Conservation (phyloP, 257 asterid species). For the Paulownia fortunei region DNA sequence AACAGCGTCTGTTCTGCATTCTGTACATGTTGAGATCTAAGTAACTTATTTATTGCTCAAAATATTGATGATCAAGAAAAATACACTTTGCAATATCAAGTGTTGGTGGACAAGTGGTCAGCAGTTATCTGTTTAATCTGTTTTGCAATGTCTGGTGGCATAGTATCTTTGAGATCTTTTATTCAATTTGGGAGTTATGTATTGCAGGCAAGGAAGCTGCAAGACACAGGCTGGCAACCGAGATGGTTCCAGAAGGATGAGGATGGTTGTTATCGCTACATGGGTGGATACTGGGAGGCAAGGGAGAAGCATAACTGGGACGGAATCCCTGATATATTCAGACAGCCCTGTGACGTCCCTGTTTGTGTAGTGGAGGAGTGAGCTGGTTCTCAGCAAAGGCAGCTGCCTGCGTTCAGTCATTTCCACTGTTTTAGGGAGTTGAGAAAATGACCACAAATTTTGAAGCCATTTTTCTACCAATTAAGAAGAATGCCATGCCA, state of each 20-base stretch:
- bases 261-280: constrained; percentile 76
- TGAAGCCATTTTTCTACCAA: constrained; percentile 1
- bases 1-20: background rate
- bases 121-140: too few relatives aligned
- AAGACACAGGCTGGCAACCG: constrained; percentile 97
- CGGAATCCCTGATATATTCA: constrained; percentile 77
- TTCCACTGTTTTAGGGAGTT: constrained; percentile 16
- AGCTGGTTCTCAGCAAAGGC: constrained; percentile 9
- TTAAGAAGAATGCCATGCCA: background rate
- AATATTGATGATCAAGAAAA: too few relatives aligned
- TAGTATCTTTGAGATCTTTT: too few relatives aligned
- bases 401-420: background rate
- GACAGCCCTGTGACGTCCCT: constrained; percentile 59
- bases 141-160: too few relatives aligned
- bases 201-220: constrained; percentile 89
- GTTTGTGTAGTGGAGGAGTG: constrained; percentile 36
- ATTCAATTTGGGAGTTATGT: background rate
- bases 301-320: constrained; percentile 79
- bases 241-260: constrained; percentile 91
- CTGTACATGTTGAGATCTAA: background rate
- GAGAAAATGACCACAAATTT: constrained; percentile 26
- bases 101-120: background rate
- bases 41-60: background rate
- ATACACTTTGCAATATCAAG: too few relatives aligned
- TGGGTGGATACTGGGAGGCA: constrained; percentile 96